phyloP scores from a whole-genome alignment of 1,139 yeast species.

The Arxiozyma telluris region DNA sequence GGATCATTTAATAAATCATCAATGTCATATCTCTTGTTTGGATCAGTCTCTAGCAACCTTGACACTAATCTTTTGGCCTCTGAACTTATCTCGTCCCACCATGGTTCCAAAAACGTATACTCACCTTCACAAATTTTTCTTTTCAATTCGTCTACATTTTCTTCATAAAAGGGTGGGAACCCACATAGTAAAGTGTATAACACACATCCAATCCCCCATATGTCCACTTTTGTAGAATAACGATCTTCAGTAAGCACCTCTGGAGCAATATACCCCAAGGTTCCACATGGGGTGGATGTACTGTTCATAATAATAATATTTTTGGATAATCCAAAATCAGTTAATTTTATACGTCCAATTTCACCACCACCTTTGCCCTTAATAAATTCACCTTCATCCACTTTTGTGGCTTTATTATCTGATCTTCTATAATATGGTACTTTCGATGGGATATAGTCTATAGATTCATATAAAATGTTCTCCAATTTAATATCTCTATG shows the following conservation, averaged over 20 bases:
- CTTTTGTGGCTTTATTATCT: slow-evolving; percentile 59
- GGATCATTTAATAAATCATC: slow-evolving; percentile 71
- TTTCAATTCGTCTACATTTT: slow-evolving; percentile 64
- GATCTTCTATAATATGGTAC: slow-evolving; percentile 42
- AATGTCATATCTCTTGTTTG: slow-evolving; percentile 60
- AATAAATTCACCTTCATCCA: slow-evolving; percentile 75
- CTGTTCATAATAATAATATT: slow-evolving; percentile 50
- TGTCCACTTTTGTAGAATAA: slow-evolving; percentile 82
- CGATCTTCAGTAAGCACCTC: slow-evolving; percentile 80
- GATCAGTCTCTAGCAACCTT: slow-evolving; percentile 68
- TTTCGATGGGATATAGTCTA: slow-evolving; percentile 42
- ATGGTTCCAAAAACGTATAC: slow-evolving; percentile 48
- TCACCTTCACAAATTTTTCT: slow-evolving; percentile 80
- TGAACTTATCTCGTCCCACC: slow-evolving; percentile 84
- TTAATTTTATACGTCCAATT: slow-evolving; percentile 74
- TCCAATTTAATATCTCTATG: slow-evolving; percentile 96
- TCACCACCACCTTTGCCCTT: slow-evolving; percentile 83
- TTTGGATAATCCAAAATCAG: slow-evolving; percentile 88
- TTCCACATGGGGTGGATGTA: slow-evolving; percentile 81
- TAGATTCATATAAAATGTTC: slow-evolving; percentile 60
- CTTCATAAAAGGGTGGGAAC: slow-evolving; percentile 93
- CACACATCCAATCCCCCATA: slow-evolving; percentile 97
- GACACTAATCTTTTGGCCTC: slow-evolving; percentile 70
- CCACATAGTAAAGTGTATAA: slow-evolving; percentile 81
- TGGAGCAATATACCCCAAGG: slow-evolving; percentile 88